Evolutionary conservation across 139 green algal genomes (phyloP).

Genomic region (Tetraselmis striata): DNA sequence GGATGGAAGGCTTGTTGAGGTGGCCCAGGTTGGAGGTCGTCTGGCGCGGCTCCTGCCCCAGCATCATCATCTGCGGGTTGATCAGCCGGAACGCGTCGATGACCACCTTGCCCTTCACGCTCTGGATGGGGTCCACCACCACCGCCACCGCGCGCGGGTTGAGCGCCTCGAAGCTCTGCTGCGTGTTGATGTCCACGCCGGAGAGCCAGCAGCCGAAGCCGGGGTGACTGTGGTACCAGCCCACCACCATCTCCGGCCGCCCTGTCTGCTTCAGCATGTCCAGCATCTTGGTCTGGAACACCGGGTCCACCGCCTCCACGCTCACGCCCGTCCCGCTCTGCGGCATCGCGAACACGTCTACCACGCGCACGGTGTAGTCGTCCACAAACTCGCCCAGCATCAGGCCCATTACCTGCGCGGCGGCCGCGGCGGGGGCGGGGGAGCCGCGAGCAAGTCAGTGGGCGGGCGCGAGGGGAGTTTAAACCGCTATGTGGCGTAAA

Average conservation of each 20-base stretch:
- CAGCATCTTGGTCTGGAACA: constrained; percentile 99
- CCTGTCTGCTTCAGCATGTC: constrained; percentile 99
- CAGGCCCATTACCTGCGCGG: no score
- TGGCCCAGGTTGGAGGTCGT: constrained; percentile 97
- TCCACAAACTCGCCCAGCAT: constrained; percentile 99
- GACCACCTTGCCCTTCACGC: constrained; percentile 94
- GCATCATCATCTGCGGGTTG: constrained; percentile 98
- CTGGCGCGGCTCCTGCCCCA: constrained; percentile 95
- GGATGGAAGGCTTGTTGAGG: constrained; percentile 97
- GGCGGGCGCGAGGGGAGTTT: no score
- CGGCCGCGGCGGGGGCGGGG: no score
- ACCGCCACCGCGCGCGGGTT: constrained; percentile 94
- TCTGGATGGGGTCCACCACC: constrained; percentile 97
- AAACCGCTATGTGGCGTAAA: no score
- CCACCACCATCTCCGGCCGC: constrained; percentile 97
- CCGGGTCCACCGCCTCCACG: constrained; percentile 96
- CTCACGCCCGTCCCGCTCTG: constrained; percentile 94
- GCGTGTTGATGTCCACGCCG: constrained; percentile 99
- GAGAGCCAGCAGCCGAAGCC: constrained; percentile 99
- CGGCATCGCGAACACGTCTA: constrained; percentile 99
- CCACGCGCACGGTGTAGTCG: constrained; percentile 96
- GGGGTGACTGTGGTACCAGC: constrained; percentile 98
- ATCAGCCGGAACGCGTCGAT: constrained; percentile 96
- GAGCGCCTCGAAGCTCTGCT: constrained; percentile 96
- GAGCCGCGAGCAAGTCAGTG: no score